Evolutionary conservation across 2,329 filamentous ascomycete species (phyloP), one percentile per base, ranked within the genome.

Genomic region (Sporothrix luriei): DNA sequence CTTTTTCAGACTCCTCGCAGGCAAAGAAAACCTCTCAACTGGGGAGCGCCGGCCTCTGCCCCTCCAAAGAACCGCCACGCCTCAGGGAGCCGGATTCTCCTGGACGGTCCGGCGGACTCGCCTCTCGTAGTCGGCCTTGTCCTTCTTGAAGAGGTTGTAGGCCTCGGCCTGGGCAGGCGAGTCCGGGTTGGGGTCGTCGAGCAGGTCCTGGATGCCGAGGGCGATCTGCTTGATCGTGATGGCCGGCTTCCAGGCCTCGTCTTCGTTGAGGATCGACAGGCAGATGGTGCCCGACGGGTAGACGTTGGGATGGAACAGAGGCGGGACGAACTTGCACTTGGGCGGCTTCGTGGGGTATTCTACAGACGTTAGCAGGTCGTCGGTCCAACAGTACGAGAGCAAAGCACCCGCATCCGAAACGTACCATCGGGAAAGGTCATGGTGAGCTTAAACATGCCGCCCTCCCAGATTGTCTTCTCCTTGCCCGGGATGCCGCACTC

Each of bases 211-310:
- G 70, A 99, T 97, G 64, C 95, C 95, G 1, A 98, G 86, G 6
- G 98, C 87, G 73, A 99, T 98, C 81, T 98, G 93, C 82, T 97
- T 98, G 79, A 99, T 93, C 0, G 95, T 99, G 77, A 99, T 99
- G 7, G 95, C 94, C 0, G 95, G 96, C 80, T 97, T 96, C 95
- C 96, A 99, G 7, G 92, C 94, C 79, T 99, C 95, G 76, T 99
- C 95, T 79, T 99, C 96, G 81, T 98, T 99, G 74, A 99, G 82
- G 74, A 99, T 99, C 38, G 93, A 97, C 26, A 99, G 86, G 78
- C 95, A 99, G 72, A 99, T 95, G 62, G 95, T 99, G 74, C 95
- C 96, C 0, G 94, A 98, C 0, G 95, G 95, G 79, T 99, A 99
- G 74, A 99, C 95, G 79, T 99, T 99, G 0, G 95, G 95, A 78